A percentile compares a stretch with the other conserved stretches of the same genome.
Evolutionary conservation across 441 rosid species (phyloP).

Genomic region (Capsella rubella): DNA sequence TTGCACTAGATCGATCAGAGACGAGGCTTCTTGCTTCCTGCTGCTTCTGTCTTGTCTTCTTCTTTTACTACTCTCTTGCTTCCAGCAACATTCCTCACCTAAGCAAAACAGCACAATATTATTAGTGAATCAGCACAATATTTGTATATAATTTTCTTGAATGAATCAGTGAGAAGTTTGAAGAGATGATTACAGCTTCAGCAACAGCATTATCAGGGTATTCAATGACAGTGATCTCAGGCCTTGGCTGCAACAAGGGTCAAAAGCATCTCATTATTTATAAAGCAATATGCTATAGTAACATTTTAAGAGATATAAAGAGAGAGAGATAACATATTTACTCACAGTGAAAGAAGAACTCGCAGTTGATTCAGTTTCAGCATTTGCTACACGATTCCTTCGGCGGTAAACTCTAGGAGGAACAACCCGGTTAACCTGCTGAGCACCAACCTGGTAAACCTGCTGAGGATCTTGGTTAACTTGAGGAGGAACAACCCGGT

Average conservation of each 20-base stretch:
- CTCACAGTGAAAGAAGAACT: slow-evolving; percentile 35
- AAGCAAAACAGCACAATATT: slow-evolving; percentile 7
- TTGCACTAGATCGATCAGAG: slow-evolving; percentile 1
- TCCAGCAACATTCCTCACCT: slow-evolving; percentile 26
- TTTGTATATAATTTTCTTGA: not conserved
- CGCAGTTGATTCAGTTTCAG: slow-evolving; percentile 35
- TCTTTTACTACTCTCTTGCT: slow-evolving; percentile 8
- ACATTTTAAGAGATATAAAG: not conserved
- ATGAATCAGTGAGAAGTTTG: not conserved
- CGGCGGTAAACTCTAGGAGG: not conserved
- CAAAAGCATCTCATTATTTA: not conserved
- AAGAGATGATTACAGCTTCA: slow-evolving; percentile 30
- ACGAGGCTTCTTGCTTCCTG: slow-evolving; percentile 35
- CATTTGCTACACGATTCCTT: not conserved
- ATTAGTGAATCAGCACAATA: too few relatives aligned
- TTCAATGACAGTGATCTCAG: slow-evolving; percentile 17
- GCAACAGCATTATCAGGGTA: slow-evolving; percentile 13
- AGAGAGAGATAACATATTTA: not conserved
- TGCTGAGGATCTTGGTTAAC: not conserved
- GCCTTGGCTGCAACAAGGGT: slow-evolving; percentile 14
- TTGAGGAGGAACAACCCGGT: not conserved
- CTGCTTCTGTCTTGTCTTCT: slow-evolving; percentile 29
- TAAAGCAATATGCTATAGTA: slow-evolving; percentile 19
- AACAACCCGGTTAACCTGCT: not conserved
- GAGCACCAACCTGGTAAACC: not conserved